Conservation (phyloP, 305 asterid genomes). For the Striga hermonthica region DNA sequence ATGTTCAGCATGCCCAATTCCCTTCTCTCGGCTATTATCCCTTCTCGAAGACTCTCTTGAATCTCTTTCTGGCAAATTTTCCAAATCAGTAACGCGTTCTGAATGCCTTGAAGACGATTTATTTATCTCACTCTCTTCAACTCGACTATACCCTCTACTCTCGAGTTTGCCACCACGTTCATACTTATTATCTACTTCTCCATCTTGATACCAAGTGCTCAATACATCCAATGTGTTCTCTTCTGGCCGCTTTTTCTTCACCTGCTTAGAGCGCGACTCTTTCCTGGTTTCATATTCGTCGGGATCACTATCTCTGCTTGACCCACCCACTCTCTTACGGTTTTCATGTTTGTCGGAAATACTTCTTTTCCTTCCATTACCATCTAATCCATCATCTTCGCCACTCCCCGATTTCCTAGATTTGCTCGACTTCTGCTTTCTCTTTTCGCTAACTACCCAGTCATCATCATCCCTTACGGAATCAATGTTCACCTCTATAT, state of each 20-base stretch:
- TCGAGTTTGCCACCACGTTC: constrained; percentile 54
- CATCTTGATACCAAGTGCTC: constrained; percentile 90
- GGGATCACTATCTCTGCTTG: constrained; percentile 63
- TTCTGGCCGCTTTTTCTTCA: constrained; percentile 56
- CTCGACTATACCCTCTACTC: constrained; percentile 47
- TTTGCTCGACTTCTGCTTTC: constrained; percentile 53
- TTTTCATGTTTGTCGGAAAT: constrained; percentile 58
- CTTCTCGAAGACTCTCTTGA: constrained; percentile 48
- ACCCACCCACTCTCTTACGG: constrained; percentile 64
- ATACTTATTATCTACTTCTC: constrained; percentile 60
- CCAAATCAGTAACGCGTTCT: constrained; percentile 53
- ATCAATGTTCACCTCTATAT: constrained; percentile 66
- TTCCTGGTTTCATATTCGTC: constrained; percentile 66
- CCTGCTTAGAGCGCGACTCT: constrained; percentile 59
- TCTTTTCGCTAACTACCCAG: constrained; percentile 58
- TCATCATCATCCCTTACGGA: constrained; percentile 62
- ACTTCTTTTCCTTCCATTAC: constrained; percentile 61
- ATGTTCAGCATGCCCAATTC: constrained; percentile 39
- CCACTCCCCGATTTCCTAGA: constrained; percentile 49
- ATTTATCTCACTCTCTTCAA: constrained; percentile 57
- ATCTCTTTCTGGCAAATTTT: constrained; percentile 44
- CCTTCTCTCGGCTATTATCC: constrained; percentile 61
- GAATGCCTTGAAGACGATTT: constrained; percentile 46
- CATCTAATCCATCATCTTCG: constrained; percentile 64
- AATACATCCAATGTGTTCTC: constrained; percentile 73